phyloP scores from a whole-genome alignment of 164 flowering plant species.

The Nelumbo lutea region DNA sequence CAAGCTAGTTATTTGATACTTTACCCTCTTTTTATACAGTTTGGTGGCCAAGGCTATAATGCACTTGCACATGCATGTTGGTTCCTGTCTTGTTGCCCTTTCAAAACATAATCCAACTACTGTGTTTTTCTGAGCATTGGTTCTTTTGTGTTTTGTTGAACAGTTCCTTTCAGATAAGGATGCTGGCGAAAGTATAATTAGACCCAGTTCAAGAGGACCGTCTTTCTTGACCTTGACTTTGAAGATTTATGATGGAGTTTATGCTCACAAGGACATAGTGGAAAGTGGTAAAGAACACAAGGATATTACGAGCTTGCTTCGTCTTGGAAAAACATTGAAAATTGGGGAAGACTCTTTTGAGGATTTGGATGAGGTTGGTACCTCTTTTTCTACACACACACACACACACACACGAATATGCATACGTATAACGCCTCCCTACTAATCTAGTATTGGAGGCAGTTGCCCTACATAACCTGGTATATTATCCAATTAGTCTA shows the following conservation, averaged over 20 bases:
- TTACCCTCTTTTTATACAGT: no score
- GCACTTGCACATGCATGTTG: neutral
- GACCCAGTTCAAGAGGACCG: conserved; percentile 93
- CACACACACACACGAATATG: neutral
- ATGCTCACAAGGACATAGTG: conserved; percentile 85
- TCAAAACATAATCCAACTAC: no score
- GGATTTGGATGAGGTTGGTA: conserved; percentile 80
- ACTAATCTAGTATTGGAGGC: neutral
- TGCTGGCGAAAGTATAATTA: conserved; percentile 83
- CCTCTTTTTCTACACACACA: neutral
- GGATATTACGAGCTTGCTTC: conserved; percentile 90
- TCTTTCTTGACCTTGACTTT: conserved; percentile 75
- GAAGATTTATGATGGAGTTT: conserved; percentile 87
- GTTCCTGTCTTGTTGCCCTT: neutral
- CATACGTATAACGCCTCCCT: neutral
- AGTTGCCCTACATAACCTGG: no score
- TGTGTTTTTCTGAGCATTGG: no score
- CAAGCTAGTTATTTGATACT: no score
- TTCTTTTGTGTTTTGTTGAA: conserved; percentile 1
- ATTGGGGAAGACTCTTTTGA: conserved; percentile 95
- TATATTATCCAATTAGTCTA: no score
- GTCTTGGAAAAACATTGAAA: conserved; percentile 83
- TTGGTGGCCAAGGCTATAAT: neutral
- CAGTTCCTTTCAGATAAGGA: conserved; percentile 90
- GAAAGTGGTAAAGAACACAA: conserved; percentile 94